phyloP scores from a whole-genome alignment of 2,329 filamentous ascomycete species.

The Uncinocarpus reesii region DNA sequence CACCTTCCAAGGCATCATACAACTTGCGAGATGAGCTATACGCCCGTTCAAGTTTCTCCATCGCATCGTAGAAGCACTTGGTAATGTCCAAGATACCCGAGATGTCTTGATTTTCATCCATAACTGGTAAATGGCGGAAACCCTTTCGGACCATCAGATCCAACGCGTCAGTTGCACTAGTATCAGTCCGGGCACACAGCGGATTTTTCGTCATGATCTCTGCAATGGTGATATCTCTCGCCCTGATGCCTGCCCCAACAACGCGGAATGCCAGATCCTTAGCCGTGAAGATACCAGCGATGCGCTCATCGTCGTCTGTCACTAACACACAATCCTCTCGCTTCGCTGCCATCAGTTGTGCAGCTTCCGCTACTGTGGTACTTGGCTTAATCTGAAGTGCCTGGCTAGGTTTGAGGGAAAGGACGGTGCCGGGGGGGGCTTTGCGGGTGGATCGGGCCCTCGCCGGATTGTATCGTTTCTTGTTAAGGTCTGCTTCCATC shows the following conservation, averaged over 20 bases:
- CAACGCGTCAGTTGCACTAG: constrained; percentile 90
- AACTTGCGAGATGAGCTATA: constrained; percentile 97
- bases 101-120: constrained; percentile 99
- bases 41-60: constrained; percentile 97
- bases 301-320: constrained; percentile 94
- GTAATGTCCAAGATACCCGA: constrained; percentile 97
- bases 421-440: constrained; percentile 88
- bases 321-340: constrained; percentile 95
- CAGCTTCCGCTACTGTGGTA: constrained; percentile 89
- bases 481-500: constrained; percentile 93
- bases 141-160: constrained; percentile 98
- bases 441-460: constrained; percentile 80
- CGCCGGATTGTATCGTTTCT: constrained; percentile 74
- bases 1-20: constrained; percentile 93
- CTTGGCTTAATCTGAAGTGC: constrained; percentile 94
- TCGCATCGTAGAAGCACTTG: constrained; percentile 99
- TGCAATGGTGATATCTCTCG: constrained; percentile 80
- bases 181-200: constrained; percentile 91
- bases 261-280: constrained; percentile 98
- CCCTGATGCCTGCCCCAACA: constrained; percentile 80
- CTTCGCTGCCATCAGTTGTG: constrained; percentile 97
- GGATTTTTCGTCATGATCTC: constrained; percentile 99
- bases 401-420: constrained; percentile 87
- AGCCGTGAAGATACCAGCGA: constrained; percentile 96
- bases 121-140: constrained; percentile 93